phyloP scores from a whole-genome alignment of 1,284 basidiomycete genomes.

The Malassezia arunalokei region DNA sequence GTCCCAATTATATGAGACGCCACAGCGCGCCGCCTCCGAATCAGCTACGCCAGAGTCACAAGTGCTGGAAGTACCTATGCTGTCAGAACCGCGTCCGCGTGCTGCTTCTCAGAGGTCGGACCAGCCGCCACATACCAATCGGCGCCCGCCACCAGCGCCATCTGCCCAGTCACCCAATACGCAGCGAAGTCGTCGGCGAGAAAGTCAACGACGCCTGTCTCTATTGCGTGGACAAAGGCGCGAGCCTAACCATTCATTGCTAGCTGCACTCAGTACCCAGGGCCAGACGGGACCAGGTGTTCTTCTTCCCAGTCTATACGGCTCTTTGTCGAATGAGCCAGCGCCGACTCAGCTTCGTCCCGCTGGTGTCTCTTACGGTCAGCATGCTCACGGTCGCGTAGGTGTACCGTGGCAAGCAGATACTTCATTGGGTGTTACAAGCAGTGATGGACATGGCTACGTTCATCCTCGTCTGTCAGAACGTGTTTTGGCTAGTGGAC shows the following conservation, averaged over 20 bases:
- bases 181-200: conserved; percentile 1
- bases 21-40: neutral
- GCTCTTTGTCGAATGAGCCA: conserved; percentile 11
- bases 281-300: neutral
- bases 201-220: neutral
- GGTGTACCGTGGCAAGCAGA: neutral
- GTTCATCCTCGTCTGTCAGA: conserved; percentile 6
- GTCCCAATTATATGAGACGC: neutral
- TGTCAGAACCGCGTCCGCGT: no score
- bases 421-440: neutral
- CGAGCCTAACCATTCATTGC: neutral
- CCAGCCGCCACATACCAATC: neutral
- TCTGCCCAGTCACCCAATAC: neutral
- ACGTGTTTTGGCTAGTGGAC: conserved; percentile 10
- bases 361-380: conserved; percentile 3
- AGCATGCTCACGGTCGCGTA: neutral
- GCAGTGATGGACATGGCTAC: neutral
- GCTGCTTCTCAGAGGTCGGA: neutral
- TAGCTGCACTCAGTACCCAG: conserved; percentile 9
- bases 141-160: no score
- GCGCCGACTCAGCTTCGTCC: conserved; percentile 11
- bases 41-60: no score
- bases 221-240: neutral
- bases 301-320: conserved; percentile 12
- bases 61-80: no score